Base-by-base conservation (phyloP, 768 basidiomycete genomes). In the Amanita pseudoporphyria region DNA sequence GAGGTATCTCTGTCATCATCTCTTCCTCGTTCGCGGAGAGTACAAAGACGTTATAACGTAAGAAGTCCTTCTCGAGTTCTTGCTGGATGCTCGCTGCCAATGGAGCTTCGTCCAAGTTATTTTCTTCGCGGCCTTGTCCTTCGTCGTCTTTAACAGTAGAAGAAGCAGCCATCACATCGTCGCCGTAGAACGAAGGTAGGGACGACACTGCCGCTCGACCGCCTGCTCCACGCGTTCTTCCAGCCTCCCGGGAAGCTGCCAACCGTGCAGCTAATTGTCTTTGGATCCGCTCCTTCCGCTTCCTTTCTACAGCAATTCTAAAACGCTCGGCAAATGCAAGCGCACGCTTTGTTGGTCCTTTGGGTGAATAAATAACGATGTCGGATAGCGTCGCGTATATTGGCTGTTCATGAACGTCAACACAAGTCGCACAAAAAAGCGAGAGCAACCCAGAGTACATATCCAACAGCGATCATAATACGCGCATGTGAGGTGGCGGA, bases 321-420 rank as follows among this genome's bases (percentile, higher is more conserved):
- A 89, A 85, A 30, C 80, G 72, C 45, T 78, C 71, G 0, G 87
- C 87, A 30, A 87, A 71, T 19, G 73, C 66, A 37, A 80, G 58
- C 0, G 84, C 77, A n/a, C 74, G 70, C 6, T 71, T 68, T 2
- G 71, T 69, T 0, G 71, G 71, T 9, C 88, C 87, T 35, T 66
- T 74, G 6, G 87, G 87, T 12, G 87, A 90, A 65, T 93, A 94
- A 22, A 95, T 69, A 54, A 93, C 82, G 32, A 95, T 81, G 58
- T 95, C 92, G 39, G 88, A 90, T n/a, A 95, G 71, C 6, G 88
- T 84, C 1, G 84, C 82, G 57, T 88, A 90, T 51, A 93, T 85
- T 38, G 87, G 80, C 88, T 89, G 57, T 47, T 24, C 12, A 45
- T 12, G 45, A 38, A 45, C 33, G 42, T 43, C 28, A 37, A 44